Conservation (phyloP, 192 early-diverging fungal species). For the Backusella sp. region DNA sequence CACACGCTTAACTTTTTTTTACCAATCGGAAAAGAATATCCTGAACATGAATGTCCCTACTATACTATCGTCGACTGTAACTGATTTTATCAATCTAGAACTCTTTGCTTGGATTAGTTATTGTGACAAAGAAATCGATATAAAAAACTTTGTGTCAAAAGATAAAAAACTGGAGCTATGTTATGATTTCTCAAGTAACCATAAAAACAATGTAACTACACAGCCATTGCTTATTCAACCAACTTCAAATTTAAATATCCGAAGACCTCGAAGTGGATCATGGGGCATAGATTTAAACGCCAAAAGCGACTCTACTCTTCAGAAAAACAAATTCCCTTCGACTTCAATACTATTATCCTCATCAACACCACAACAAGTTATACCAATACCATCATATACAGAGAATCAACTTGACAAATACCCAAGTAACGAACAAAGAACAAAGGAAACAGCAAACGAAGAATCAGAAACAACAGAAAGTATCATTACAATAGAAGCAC, state of each 20-base stretch:
- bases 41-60: background rate
- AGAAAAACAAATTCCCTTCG: background rate
- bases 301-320: background rate
- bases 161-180: background rate
- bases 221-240: background rate
- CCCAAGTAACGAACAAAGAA: background rate
- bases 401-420: background rate
- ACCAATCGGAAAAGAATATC: background rate
- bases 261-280: background rate
- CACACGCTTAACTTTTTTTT: background rate
- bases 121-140: background rate
- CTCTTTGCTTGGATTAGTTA: background rate
- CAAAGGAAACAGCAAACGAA: background rate
- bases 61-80: background rate
- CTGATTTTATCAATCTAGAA: background rate
- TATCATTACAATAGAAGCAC: conserved; percentile 3
- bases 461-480: background rate
- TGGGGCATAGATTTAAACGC: background rate
- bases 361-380: background rate
- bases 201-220: background rate
- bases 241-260: background rate
- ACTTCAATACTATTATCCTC: background rate
- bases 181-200: background rate
- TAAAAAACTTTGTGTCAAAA: background rate
- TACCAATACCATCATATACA: background rate